phyloP scores from a whole-genome alignment of 2,329 filamentous ascomycete genomes.

The Aspergillus flavus region DNA sequence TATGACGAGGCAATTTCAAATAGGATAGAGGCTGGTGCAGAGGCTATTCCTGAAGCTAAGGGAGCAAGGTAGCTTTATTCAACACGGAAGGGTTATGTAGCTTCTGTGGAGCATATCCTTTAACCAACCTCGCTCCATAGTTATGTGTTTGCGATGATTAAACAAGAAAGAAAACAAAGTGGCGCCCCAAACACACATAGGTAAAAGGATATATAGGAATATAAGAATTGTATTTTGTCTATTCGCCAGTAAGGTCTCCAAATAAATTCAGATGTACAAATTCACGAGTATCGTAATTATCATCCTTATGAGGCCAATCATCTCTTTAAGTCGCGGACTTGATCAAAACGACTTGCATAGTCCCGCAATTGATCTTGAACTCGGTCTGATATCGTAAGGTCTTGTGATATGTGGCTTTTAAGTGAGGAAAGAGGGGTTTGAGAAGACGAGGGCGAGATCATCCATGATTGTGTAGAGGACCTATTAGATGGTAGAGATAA shows the following conservation, averaged over 20 bases:
- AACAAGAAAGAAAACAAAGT: not conserved
- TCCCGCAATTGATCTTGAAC: constrained; percentile 77
- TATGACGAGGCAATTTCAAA: not conserved
- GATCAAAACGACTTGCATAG: constrained; percentile 88
- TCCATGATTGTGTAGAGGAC: constrained; percentile 15
- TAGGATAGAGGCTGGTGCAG: not conserved
- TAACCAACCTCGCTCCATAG: not conserved
- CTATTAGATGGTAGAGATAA: constrained; percentile 15
- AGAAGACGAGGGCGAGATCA: constrained; percentile 67
- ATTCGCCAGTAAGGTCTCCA: not conserved
- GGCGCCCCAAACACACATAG: not conserved
- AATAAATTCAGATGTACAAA: not conserved
- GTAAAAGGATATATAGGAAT: not conserved
- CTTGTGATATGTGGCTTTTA: constrained; percentile 61
- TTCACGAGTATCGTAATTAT: not conserved
- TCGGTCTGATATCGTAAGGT: constrained; percentile 67
- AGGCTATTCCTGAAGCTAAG: not conserved
- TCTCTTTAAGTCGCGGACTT: constrained; percentile 61
- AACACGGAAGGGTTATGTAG: not conserved
- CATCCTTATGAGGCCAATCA: constrained; percentile 34
- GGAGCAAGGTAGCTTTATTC: not conserved
- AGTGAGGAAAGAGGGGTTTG: constrained; percentile 83
- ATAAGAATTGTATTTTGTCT: not conserved
- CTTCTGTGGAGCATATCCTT: not conserved
- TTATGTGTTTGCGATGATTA: not conserved